Conservation (phyloP, 805 yeast species). For the Ascoidea rubescens region DNA sequence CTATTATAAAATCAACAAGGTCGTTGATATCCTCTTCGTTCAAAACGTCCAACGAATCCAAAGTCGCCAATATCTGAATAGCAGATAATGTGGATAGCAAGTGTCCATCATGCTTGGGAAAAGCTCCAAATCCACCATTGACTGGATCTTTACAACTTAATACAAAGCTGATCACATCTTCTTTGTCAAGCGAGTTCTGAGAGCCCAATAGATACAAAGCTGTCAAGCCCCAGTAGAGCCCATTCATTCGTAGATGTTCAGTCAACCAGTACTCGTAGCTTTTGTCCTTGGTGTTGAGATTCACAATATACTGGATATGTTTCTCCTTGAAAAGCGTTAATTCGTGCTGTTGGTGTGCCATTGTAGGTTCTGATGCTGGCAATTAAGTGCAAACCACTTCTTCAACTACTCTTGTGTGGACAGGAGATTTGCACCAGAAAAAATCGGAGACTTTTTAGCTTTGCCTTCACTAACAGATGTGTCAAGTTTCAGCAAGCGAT, state of each 20-base stretch:
- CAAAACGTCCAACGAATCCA: constrained; percentile 38
- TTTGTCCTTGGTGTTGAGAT: constrained; percentile 39
- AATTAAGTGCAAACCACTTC: no score
- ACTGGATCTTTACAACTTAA: constrained; percentile 43
- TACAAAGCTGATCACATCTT: constrained; percentile 58
- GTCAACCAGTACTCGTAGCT: constrained; percentile 74
- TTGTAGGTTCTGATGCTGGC: no score
- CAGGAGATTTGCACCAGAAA: no score
- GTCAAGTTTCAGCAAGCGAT: no score
- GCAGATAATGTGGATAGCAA: constrained; percentile 76
- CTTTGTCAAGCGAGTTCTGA: constrained; percentile 39
- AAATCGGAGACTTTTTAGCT: no score
- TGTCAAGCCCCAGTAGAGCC: constrained; percentile 89
- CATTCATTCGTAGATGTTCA: constrained; percentile 83
- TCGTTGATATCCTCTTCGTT: constrained; percentile 16
- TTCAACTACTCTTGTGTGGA: no score
- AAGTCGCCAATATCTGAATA: constrained; percentile 61
- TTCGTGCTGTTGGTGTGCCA: no score
- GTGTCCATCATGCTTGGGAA: constrained; percentile 84
- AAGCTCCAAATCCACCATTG: constrained; percentile 80
- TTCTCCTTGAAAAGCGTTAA: constrained; percentile 22
- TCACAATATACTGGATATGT: constrained; percentile 43
- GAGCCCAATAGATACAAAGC: constrained; percentile 52
- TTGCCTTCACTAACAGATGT: no score
- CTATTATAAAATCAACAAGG: constrained; percentile 23